Conservation (phyloP, 352 stramenopile species). For the Saprolegnia parasitica region DNA sequence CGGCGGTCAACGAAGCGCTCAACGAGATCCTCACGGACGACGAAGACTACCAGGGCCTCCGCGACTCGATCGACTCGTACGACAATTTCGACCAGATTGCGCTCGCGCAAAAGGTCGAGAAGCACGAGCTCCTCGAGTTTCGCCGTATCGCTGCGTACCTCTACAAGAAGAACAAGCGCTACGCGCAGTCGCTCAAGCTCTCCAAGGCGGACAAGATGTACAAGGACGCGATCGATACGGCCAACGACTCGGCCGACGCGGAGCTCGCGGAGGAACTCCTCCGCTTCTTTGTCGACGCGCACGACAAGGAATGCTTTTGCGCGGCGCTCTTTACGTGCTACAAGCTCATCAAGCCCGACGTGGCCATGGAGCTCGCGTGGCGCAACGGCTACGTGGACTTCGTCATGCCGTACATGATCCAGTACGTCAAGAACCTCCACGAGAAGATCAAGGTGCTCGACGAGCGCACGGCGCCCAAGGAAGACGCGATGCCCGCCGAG, state of each 20-base stretch:
- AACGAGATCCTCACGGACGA: constrained; percentile 97
- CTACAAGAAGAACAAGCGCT: constrained; percentile 99
- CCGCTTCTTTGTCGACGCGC: constrained; percentile 98
- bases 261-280: constrained; percentile 97
- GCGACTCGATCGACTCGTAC: constrained; percentile 97
- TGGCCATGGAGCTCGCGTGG: constrained; percentile 98
- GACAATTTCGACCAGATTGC: constrained; percentile 99
- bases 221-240: constrained; percentile 99
- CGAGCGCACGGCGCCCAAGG: constrained; percentile 78
- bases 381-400: constrained; percentile 98
- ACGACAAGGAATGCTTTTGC: constrained; percentile 99
- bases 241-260: constrained; percentile 92
- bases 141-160: constrained; percentile 98
- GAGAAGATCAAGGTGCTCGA: constrained; percentile 93
- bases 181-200: constrained; percentile 95
- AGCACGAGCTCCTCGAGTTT: constrained; percentile 99
- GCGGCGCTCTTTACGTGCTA: constrained; percentile 99
- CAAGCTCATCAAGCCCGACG: constrained; percentile 97
- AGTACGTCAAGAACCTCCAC: constrained; percentile 97
- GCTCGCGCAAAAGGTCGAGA: constrained; percentile 97
- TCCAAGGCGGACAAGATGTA: constrained; percentile 99
- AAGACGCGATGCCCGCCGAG: constrained; percentile 48
- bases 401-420: constrained; percentile 99
- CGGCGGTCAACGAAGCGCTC: constrained; percentile 98
- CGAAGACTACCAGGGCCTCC: constrained; percentile 96